Evolutionary conservation across 2,329 filamentous ascomycete genomes (phyloP).

Genomic region (Colletotrichum camelliae): DNA sequence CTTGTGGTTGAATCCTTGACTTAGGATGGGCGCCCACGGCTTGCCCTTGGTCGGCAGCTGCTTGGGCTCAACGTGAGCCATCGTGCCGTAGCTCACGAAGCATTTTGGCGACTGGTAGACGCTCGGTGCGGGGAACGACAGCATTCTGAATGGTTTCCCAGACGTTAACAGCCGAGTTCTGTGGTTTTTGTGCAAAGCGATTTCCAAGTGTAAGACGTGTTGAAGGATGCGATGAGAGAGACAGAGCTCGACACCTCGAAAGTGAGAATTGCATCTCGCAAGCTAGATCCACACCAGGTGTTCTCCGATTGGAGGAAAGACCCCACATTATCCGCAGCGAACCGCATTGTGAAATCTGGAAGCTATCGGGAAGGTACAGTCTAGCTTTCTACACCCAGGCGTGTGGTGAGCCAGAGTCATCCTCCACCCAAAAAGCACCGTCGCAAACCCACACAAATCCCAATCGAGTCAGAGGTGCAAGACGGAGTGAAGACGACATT

Average conservation of each 20-base stretch:
- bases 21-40: constrained; percentile 74
- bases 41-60: constrained; percentile 75
- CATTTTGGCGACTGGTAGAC: constrained; percentile 70
- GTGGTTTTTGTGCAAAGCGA: neutral
- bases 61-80: constrained; percentile 73
- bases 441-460: neutral
- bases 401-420: neutral
- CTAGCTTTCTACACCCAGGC: neutral
- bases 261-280: constrained; percentile 1
- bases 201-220: neutral
- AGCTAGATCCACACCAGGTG: neutral
- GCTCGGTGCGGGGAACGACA: constrained; percentile 48
- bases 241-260: neutral
- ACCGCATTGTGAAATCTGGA: neutral
- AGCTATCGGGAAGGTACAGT: neutral
- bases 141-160: constrained; percentile 38
- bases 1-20: constrained; percentile 72
- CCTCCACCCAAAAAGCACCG: neutral
- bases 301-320: neutral
- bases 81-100: constrained; percentile 72
- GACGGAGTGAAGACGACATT: neutral
- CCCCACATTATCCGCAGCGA: neutral
- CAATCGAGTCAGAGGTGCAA: constrained; percentile 9
- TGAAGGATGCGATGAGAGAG: neutral
- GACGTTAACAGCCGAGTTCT: neutral